A percentile compares a stretch with the other conserved stretches of the same genome.
Conservation (phyloP, 495 filamentous ascomycete species). For the Oleoguttula mirabilis region DNA sequence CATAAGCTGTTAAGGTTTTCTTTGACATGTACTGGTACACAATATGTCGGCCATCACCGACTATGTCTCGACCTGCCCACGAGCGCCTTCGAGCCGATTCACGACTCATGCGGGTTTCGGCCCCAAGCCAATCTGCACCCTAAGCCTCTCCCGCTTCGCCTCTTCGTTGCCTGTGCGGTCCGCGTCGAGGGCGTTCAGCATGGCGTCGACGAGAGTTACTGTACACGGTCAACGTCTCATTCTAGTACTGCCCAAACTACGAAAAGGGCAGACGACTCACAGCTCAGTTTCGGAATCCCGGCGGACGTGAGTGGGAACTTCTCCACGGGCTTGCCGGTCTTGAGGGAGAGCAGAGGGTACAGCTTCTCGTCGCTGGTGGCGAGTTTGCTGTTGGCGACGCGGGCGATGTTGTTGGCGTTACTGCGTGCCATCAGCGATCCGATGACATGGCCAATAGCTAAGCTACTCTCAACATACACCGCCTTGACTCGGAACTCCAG, state of each 20-base stretch:
- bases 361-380: conserved; percentile 17
- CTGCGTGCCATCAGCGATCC: background rate
- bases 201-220: conserved; percentile 15
- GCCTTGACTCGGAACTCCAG: conserved; percentile 16
- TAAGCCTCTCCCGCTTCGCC: conserved; percentile 15
- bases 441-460: background rate
- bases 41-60: no score
- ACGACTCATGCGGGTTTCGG: conserved; percentile 20
- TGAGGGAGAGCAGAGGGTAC: conserved; percentile 13
- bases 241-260: background rate
- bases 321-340: conserved; percentile 21
- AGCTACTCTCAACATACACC: conserved; percentile 7
- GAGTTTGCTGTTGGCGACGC: conserved; percentile 21
- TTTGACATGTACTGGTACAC: no score
- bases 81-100: no score
- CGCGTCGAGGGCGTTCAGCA: conserved; percentile 16
- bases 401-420: conserved; percentile 23
- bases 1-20: no score
- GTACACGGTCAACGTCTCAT: background rate
- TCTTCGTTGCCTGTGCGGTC: conserved; percentile 16
- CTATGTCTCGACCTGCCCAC: no score
- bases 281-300: conserved; percentile 17
- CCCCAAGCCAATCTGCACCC: conserved; percentile 20
- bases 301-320: conserved; percentile 18
- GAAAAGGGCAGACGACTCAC: conserved; percentile 6